Evolutionary conservation across 768 basidiomycete species (phyloP).

Genomic region (Collybiopsis confluens): DNA sequence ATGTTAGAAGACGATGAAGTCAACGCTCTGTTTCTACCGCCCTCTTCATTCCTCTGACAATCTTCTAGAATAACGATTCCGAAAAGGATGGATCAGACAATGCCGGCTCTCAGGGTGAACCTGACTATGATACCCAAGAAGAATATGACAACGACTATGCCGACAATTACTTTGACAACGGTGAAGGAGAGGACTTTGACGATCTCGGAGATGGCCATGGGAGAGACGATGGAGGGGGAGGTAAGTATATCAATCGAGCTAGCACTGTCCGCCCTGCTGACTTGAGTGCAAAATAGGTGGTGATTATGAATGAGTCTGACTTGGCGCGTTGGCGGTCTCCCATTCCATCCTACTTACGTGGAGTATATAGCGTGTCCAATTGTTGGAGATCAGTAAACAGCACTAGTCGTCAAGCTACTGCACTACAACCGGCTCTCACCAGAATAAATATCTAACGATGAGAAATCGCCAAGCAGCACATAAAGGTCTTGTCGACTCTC

Average conservation of each 20-base stretch:
- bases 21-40: conserved; percentile 19
- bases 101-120: conserved; percentile 54
- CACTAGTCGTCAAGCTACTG: too few relatives aligned
- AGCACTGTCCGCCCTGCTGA: conserved; percentile 3
- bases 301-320: conserved; percentile 15
- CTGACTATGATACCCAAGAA: conserved; percentile 85
- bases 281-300: conserved; percentile 10
- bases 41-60: neutral
- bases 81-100: conserved; percentile 50
- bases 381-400: too few relatives aligned
- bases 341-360: too few relatives aligned
- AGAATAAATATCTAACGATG: neutral
- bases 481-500: neutral
- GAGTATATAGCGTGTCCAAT: too few relatives aligned
- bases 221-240: conserved; percentile 61
- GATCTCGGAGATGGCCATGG: conserved; percentile 52
- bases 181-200: conserved; percentile 78
- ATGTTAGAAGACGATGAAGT: conserved; percentile 64
- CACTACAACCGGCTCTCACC: too few relatives aligned
- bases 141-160: conserved; percentile 91
- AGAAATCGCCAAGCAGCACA: conserved; percentile 1
- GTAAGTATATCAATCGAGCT: conserved; percentile 14
- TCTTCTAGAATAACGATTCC: conserved; percentile 58
- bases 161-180: conserved; percentile 89
- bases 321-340: too few relatives aligned